Conservation (phyloP, 2,329 filamentous ascomycete species). For the Raffaelea deltoideospora region DNA sequence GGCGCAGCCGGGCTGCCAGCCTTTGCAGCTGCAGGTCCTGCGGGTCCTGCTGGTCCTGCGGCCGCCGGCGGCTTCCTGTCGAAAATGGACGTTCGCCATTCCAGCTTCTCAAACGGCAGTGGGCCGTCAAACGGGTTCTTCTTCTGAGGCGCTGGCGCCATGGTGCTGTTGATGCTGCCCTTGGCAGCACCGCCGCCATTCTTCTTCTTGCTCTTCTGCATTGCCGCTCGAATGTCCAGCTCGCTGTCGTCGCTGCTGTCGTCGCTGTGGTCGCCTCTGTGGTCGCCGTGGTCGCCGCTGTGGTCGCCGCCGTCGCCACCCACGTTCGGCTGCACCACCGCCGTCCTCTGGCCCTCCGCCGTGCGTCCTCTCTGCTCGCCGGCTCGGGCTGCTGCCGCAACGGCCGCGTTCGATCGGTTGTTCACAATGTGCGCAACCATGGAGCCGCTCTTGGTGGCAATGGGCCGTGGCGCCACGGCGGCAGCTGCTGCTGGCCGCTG, state of each 20-base stretch:
- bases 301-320: too few relatives aligned
- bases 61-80: slow-evolving; percentile 20
- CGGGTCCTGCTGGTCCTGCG: slow-evolving; percentile 7
- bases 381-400: slow-evolving; percentile 13
- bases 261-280: slow-evolving; percentile 21
- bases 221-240: slow-evolving; percentile 61
- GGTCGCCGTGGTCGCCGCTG: not conserved
- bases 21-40: slow-evolving; percentile 1
- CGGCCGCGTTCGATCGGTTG: slow-evolving; percentile 49
- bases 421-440: slow-evolving; percentile 64
- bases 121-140: slow-evolving; percentile 61
- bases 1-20: not conserved
- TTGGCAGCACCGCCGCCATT: not conserved
- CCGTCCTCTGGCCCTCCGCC: not conserved
- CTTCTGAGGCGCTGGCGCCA: slow-evolving; percentile 32
- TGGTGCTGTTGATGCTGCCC: not conserved
- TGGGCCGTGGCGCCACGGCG: slow-evolving; percentile 33
- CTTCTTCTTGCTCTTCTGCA: slow-evolving; percentile 47
- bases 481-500: too few relatives aligned
- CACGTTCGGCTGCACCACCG: too few relatives aligned
- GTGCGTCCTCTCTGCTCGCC: not conserved
- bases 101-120: slow-evolving; percentile 78
- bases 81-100: slow-evolving; percentile 47
- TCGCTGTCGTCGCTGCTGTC: slow-evolving; percentile 61
- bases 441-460: slow-evolving; percentile 34